Percentiles rank a stretch among this genome's conserved stretches.
phyloP scores from a whole-genome alignment of 495 filamentous ascomycete genomes.

The Trypethelium eluteriae region DNA sequence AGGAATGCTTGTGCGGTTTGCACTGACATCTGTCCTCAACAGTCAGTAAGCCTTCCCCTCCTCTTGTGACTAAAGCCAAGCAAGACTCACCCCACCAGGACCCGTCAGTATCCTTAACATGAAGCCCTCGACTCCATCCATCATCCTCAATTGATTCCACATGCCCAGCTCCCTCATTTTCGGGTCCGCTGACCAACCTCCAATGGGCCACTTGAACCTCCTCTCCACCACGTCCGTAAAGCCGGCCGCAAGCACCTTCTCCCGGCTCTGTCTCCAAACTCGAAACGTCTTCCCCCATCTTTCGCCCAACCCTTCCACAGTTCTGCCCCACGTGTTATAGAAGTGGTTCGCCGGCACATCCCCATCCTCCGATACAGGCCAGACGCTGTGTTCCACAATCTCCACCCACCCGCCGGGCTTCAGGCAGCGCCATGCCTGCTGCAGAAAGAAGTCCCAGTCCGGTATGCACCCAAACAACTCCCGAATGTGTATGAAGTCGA shows the following conservation, averaged over 20 bases:
- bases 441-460: conserved; percentile 29
- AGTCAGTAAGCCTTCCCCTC: not conserved
- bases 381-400: conserved; percentile 25
- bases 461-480: conserved; percentile 27
- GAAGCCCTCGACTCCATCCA: conserved; percentile 31
- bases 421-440: conserved; percentile 23
- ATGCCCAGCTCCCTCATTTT: conserved; percentile 29
- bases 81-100: conserved; percentile 3
- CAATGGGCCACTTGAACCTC: conserved; percentile 31
- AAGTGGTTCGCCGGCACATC: conserved; percentile 23
- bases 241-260: conserved; percentile 22
- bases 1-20: conserved; percentile 8
- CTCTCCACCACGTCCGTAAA: conserved; percentile 27
- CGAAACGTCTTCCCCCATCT: conserved; percentile 9
- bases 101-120: conserved; percentile 28
- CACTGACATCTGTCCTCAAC: not conserved
- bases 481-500: conserved; percentile 34
- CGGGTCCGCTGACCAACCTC: conserved; percentile 27
- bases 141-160: conserved; percentile 31
- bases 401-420: conserved; percentile 33
- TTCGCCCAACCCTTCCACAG: conserved; percentile 4
- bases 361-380: conserved; percentile 23
- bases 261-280: not conserved
- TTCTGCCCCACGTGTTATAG: conserved; percentile 24
- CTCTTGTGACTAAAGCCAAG: not conserved